Evolutionary conservation across 768 basidiomycete species (phyloP).

Genomic region (Psilocybe tampanensis): DNA sequence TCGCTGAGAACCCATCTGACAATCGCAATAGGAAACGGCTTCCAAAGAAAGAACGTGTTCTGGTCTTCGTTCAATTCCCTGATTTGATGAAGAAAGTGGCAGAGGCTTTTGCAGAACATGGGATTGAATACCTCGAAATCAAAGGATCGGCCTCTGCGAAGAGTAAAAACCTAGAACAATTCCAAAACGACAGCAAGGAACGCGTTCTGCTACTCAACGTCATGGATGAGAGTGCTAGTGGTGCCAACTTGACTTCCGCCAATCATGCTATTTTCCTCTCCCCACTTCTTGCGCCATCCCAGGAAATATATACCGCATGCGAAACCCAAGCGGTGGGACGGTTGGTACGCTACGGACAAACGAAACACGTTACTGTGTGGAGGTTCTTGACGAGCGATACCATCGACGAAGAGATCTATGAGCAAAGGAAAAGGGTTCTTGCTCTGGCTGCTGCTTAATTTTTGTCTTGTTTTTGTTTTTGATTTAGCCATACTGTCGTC

Average conservation of each 20-base stretch:
- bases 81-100: slow-evolving; percentile 92
- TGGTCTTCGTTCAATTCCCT: slow-evolving; percentile 95
- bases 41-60: slow-evolving; percentile 76
- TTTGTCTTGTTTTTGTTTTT: slow-evolving; percentile 8
- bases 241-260: slow-evolving; percentile 89
- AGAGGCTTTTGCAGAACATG: slow-evolving; percentile 73
- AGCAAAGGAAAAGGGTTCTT: slow-evolving; percentile 45
- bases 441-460: slow-evolving; percentile 15
- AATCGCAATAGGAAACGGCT: slow-evolving; percentile 54
- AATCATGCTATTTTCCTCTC: slow-evolving; percentile 96
- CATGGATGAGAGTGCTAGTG: slow-evolving; percentile 94
- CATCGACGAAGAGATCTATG: slow-evolving; percentile 85
- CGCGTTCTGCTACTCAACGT: slow-evolving; percentile 87
- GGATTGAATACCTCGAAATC: slow-evolving; percentile 80
- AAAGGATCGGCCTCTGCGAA: slow-evolving; percentile 74
- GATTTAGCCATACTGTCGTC: slow-evolving; percentile 16
- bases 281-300: slow-evolving; percentile 79
- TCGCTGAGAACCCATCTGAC: slow-evolving; percentile 1
- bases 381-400: slow-evolving; percentile 85
- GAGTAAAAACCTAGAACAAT: slow-evolving; percentile 82
- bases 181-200: slow-evolving; percentile 80
- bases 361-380: slow-evolving; percentile 79
- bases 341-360: slow-evolving; percentile 81
- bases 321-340: slow-evolving; percentile 86
- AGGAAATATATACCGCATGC: slow-evolving; percentile 84